A percentile compares a stretch with the other conserved stretches of the same genome.
Evolutionary conservation across 208 protist species (phyloP).

Genomic region (Acanthamoeba polyphaga): DNA sequence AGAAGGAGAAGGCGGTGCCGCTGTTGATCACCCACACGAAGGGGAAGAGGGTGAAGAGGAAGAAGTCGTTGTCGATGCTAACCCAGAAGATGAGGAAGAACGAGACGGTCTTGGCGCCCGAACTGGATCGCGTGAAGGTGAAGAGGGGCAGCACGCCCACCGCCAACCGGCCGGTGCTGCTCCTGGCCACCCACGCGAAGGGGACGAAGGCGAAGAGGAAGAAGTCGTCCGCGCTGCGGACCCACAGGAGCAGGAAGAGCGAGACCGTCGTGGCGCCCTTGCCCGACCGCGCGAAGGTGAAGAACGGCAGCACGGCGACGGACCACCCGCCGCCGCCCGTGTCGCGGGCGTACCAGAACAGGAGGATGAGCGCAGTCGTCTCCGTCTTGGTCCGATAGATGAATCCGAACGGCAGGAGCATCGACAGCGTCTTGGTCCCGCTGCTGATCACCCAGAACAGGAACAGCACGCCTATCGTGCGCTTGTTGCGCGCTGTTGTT

Average conservation of each 20-base stretch:
- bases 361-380: not conserved
- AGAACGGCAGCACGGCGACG: not conserved
- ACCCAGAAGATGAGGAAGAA: conserved; percentile 18
- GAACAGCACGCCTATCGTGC: conserved; percentile 15
- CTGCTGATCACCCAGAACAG: not conserved
- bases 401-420: not conserved
- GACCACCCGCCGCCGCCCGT: not conserved
- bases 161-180: not conserved
- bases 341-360: not conserved
- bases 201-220: not conserved
- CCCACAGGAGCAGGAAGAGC: not conserved
- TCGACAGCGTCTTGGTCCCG: not conserved
- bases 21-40: not conserved
- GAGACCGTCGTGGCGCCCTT: not conserved
- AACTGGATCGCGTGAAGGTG: not conserved
- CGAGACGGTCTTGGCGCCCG: not conserved
- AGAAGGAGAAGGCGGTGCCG: not conserved
- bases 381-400: not conserved
- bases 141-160: not conserved
- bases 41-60: not conserved
- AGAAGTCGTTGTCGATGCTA: not conserved
- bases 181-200: too few species aligned
- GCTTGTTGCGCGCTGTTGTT: not conserved
- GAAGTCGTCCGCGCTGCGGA: not conserved
- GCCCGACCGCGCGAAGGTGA: not conserved